A percentile compares a stretch with the other conserved stretches of the same genome.
Conservation (phyloP, 2,329 filamentous ascomycete genomes). For the Diaporthe sp. region DNA sequence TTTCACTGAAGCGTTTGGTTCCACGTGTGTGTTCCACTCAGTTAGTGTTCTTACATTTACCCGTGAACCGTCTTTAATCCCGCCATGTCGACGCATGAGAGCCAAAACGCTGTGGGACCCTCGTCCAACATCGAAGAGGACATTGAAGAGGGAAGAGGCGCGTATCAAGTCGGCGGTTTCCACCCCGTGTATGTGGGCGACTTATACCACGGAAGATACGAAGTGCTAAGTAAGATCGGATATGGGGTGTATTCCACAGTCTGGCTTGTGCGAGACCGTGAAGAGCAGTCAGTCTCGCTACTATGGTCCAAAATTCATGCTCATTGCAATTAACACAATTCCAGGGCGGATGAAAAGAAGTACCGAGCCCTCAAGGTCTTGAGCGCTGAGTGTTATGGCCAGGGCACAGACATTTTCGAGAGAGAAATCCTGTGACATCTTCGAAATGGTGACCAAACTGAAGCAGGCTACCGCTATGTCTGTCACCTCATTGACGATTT, state of each 20-base stretch:
- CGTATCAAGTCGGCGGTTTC: background rate
- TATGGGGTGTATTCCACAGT: background rate
- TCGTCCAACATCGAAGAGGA: background rate
- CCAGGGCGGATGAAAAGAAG: background rate
- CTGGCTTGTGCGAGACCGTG: background rate
- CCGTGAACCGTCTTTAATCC: background rate
- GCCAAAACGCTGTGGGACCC: background rate
- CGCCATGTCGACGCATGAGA: background rate
- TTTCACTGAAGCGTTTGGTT: background rate
- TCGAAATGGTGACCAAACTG: background rate
- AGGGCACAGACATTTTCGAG: background rate
- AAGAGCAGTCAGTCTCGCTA: background rate
- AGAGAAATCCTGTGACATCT: background rate
- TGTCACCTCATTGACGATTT: background rate
- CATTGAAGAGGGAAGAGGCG: background rate
- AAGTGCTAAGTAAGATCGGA: background rate
- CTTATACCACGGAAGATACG: background rate
- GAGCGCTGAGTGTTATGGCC: background rate
- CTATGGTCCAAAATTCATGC: background rate
- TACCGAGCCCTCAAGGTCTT: slow-evolving; percentile 9
- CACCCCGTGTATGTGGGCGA: background rate
- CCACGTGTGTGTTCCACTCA: background rate
- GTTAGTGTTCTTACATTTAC: background rate
- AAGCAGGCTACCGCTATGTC: background rate
- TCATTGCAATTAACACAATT: background rate